A percentile compares a stretch with the other conserved stretches of the same genome.
These are phyloP conservation scores for Parsonsia alboflavescens DNA, from an alignment of 257 asterid species.

Conservation along the genomic window DNA sequence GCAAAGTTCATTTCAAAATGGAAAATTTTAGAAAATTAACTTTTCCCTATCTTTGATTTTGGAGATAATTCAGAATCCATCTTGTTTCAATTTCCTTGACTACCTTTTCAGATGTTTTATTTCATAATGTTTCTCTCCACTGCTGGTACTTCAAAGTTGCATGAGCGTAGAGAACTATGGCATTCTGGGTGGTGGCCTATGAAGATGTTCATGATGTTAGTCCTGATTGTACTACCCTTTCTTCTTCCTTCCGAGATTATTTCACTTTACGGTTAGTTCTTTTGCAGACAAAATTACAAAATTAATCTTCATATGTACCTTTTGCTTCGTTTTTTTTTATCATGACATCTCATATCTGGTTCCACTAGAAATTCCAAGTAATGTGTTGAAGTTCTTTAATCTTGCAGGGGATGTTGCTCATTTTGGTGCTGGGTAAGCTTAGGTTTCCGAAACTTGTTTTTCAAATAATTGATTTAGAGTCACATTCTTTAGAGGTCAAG, in stretches of 20 bases:
- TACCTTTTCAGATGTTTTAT: conserved; percentile 33
- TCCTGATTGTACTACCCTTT: conserved; percentile 33
- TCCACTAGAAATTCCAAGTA: conserved; percentile 1
- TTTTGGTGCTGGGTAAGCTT: conserved; percentile 51
- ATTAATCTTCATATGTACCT: not conserved
- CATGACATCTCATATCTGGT: not conserved
- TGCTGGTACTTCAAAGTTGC: conserved; percentile 43
- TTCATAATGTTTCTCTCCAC: conserved; percentile 46
- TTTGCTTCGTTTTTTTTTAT: not conserved
- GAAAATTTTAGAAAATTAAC: not conserved
- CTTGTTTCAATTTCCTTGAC: conserved; percentile 17
- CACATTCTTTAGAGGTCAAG: not conserved
- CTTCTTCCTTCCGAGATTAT: conserved; percentile 33
- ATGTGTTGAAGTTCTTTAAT: conserved; percentile 10
- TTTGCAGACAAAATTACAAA: not conserved
- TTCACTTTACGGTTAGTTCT: conserved; percentile 36
- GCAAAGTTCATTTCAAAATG: not conserved
- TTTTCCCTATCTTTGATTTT: not conserved
- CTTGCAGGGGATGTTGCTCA: conserved; percentile 46
- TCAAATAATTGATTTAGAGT: not conserved
- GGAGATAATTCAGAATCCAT: not conserved
- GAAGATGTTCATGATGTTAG: conserved; percentile 33
- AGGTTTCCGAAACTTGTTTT: not conserved
- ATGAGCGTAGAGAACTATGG: conserved; percentile 38
- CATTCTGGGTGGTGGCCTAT: conserved; percentile 54